A percentile compares a stretch with the other conserved stretches of the same genome.
These are phyloP conservation scores for Scedosporium dehoogii DNA, from an alignment of 2,329 filamentous ascomycete genomes.

Conservation along the genomic window DNA sequence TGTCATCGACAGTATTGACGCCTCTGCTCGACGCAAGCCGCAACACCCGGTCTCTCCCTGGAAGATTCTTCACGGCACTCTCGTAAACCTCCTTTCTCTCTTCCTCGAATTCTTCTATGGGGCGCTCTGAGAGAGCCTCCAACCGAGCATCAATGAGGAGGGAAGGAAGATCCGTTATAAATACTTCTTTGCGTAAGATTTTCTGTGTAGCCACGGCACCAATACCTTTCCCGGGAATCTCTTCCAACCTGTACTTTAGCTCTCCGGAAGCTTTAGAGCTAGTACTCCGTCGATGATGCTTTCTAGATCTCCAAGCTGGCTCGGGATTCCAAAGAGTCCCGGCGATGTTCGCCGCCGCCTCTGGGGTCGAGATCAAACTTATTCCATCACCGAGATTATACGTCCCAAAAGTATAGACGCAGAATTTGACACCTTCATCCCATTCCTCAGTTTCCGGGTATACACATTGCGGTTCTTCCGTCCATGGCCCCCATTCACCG, in stretches of 20 bases:
- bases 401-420: slow-evolving; percentile 15
- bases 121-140: not conserved
- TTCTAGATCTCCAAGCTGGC: slow-evolving; percentile 2
- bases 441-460: not conserved
- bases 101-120: slow-evolving; percentile 13
- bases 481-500: slow-evolving; percentile 16
- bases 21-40: slow-evolving; percentile 16
- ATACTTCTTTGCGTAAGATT: slow-evolving; percentile 21
- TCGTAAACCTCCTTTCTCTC: not conserved
- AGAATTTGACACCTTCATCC: slow-evolving; percentile 12
- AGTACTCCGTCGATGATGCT: not conserved
- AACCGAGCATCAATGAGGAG: slow-evolving; percentile 16
- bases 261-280: not conserved
- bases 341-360: slow-evolving; percentile 20
- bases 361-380: slow-evolving; percentile 23
- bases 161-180: slow-evolving; percentile 24
- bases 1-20: slow-evolving; percentile 19
- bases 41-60: slow-evolving; percentile 13
- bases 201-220: slow-evolving; percentile 22
- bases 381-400: slow-evolving; percentile 18
- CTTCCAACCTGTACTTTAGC: slow-evolving; percentile 16
- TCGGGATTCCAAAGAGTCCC: slow-evolving; percentile 17
- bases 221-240: slow-evolving; percentile 20
- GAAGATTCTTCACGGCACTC: not conserved
- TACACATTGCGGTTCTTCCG: slow-evolving; percentile 15